Base-by-base conservation (phyloP, 2,329 filamentous ascomycete species). In the Ceratocystis alfenasii region DNA sequence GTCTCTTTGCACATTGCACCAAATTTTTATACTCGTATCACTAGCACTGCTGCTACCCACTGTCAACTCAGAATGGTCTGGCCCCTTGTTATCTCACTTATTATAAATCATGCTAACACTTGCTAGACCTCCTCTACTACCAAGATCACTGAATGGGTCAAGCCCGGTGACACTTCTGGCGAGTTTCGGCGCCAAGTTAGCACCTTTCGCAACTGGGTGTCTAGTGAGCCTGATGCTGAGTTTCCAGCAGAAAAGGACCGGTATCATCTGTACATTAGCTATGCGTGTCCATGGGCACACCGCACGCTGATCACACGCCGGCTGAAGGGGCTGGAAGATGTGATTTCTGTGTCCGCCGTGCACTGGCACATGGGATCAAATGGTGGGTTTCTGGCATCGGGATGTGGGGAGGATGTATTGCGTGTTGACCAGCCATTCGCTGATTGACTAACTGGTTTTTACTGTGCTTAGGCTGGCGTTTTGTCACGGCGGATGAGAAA, bases 251-350 rank as follows among this genome's bases (percentile, higher is more conserved):
- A 97, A 77, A 90, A 89, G 77, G 90, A 83, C 64, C 83, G 94
- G 66, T 99, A 99, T 75, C 94, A 99, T 77, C 84, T 99, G 71
- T 99, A 93, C 74, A 87, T 96, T 70, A 93, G 88, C 72, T 96
- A 95, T 76, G 92, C 92, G 5, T 96, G 92, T 76, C 92, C 92
- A 3, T 96, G 92, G 92, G 92, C 93, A 4, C 90, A 90, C 73
- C 87, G 94, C 55, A 87, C 90, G 0, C 80, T 97, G 70, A 96
- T 97, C 70, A 88, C 89, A 1, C 83, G 93, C 67, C 87, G 90
- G 74, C 82, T 99, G 72, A 99, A 97, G 79, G 94, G 93, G 0
- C 81, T 99, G 0, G 89, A 97, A 71, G 87, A 95, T 66, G 82
- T 94, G 70, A 86, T 99, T 70, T 81, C 82, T 22, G 84, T 80